Conservation (phyloP, 371 early-diverging fungal species). For the Encephalitozoon hellem region DNA sequence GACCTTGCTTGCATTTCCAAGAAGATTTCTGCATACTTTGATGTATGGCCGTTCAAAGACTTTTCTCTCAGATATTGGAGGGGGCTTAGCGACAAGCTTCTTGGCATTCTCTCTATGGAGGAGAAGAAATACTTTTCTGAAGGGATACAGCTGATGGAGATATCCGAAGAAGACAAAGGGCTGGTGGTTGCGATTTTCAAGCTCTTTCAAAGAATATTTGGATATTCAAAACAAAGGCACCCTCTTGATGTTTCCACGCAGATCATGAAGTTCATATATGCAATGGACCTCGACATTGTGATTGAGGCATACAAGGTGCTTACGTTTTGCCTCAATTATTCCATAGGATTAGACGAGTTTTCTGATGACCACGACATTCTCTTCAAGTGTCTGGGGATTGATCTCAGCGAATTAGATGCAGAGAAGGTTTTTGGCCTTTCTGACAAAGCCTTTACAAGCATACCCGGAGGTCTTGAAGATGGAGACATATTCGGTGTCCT, state of each 20-base stretch:
- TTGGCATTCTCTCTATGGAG: not conserved
- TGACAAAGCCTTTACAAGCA: not conserved
- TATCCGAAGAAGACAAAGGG: not conserved
- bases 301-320: constrained; percentile 9
- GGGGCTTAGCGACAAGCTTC: not conserved
- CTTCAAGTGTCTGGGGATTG: not conserved
- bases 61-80: not conserved
- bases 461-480: not conserved
- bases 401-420: not conserved
- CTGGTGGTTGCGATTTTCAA: not conserved
- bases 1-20: not conserved
- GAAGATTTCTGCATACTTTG: not conserved
- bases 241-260: not conserved
- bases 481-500: not conserved
- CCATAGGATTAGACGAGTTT: not conserved
- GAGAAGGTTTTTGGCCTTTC: not conserved
- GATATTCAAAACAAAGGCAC: not conserved
- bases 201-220: constrained; percentile 3
- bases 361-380: constrained; percentile 3
- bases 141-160: not conserved
- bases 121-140: constrained; percentile 1
- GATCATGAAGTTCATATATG: not conserved
- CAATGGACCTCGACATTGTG: not conserved
- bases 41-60: not conserved
- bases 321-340: not conserved